Evolutionary conservation across 2,329 filamentous ascomycete species (phyloP), one percentile per base, ranked within the genome.

Genomic region (Xylaria sp.): DNA sequence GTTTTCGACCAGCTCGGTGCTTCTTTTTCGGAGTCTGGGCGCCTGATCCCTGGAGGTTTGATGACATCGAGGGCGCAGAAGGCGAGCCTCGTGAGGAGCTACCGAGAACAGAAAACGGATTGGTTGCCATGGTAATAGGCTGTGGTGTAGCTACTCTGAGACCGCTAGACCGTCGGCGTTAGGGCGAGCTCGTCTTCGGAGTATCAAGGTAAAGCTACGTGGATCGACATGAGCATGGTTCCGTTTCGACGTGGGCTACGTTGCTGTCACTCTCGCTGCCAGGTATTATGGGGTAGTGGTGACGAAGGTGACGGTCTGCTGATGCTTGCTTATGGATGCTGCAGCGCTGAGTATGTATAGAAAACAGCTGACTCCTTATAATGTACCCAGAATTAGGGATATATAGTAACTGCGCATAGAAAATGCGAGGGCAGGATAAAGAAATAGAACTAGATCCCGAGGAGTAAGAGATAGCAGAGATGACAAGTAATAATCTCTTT

Each of bases 1-100:
- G 94, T 85, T 91, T 94, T 62, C 78, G 77, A 45, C 92, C 91
- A 36, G 88, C 90, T 53, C 92, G 88, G 79, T 89, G 91, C 77
- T 91, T 92, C 78, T 93, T 92, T 83, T 90, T 75, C 21, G 74
- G 45, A 7, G 70, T 56, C 67, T 73, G 73, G n/a, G 19, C 67
- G 59, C 67, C 47, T 3, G 71, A 59, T 6, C 72, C 66, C 45
- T 61, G 63, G 1, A 61, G 30, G 21, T 64, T 62, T 11, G 30
- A 42, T 2, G 63, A 48, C 14, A 27, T 42, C 12, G 67, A 45
- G 17, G 55, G 61, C 21, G 7, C 36, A 14, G 61, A 30, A 21
- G 69, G 54, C 48, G 64, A 64, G 14, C 8, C 30, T 47, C 68
- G 69, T 19, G 72, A 69, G 90, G 69, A 70, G 90, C 68, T 48